Conservation (phyloP, 495 filamentous ascomycete species). For the Aspergillus steynii region DNA sequence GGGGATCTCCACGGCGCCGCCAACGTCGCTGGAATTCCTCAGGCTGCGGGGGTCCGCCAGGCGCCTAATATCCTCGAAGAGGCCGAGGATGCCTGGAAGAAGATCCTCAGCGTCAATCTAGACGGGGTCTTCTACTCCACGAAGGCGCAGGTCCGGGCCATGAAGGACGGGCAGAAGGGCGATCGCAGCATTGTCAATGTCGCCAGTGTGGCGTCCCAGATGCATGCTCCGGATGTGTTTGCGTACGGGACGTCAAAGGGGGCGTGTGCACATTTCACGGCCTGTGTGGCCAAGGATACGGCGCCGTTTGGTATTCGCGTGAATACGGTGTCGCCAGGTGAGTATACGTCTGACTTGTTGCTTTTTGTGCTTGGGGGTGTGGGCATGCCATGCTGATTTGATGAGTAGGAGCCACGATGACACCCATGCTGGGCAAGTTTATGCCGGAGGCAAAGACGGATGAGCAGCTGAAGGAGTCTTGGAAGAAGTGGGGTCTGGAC, state of each 20-base stretch:
- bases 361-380: too few species aligned
- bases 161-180: conserved; percentile 1
- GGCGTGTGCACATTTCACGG: conserved; percentile 4
- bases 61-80: conserved; percentile 7
- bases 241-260: conserved; percentile 14
- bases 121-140: conserved; percentile 16
- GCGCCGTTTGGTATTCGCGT: conserved; percentile 6
- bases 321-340: conserved; percentile 16
- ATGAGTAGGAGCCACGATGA: conserved; percentile 9
- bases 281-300: conserved; percentile 9
- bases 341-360: background rate
- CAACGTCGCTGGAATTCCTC: conserved; percentile 14
- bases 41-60: background rate
- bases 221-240: conserved; percentile 9
- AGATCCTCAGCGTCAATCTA: conserved; percentile 11
- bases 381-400: too few species aligned
- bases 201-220: conserved; percentile 6
- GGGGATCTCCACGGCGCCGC: conserved; percentile 10
- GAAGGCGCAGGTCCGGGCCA: conserved; percentile 7
- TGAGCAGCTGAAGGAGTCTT: conserved; percentile 3
- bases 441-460: background rate
- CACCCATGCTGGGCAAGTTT: conserved; percentile 7
- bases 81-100: conserved; percentile 7
- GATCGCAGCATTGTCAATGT: conserved; percentile 14
- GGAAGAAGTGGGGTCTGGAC: background rate